Evolutionary conservation across 495 filamentous ascomycete species (phyloP), one percentile per base, ranked within the genome.

Genomic region (Cudoniella acicularis): DNA sequence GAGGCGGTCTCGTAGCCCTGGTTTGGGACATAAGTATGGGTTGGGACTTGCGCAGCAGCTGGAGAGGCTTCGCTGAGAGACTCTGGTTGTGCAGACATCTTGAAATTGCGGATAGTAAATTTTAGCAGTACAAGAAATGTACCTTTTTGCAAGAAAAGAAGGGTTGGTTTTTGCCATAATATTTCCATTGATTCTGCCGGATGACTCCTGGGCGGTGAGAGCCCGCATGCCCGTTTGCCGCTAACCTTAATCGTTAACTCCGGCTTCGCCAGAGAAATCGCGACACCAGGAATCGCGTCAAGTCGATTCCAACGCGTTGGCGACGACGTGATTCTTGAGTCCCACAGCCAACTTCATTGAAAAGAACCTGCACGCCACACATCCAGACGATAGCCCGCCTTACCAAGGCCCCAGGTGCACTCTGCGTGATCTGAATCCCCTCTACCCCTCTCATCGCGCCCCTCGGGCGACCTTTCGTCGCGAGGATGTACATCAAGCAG

Each of bases 401-500:
- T n/a, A n/a, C n/a, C n/a, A n/a, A n/a, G n/a, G n/a, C n/a, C n/a
- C n/a, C n/a, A n/a, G n/a, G n/a, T n/a, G n/a, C n/a, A n/a, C n/a
- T n/a, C n/a, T n/a, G n/a, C n/a, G n/a, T 49, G 24, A 18, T 51
- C 55, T 55, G 43, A 59, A 41, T 49, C 3, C 13, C 10, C 41
- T n/a, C 36, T 22, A 27, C 6, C 22, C 42, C 24, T 46, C n/a
- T 21, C 25, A n/a, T 25, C 22, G 45, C 52, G 52, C 62, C 56
- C 51, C 52, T 53, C 27, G 4, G 27, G 27, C 47, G 53, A 53
- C 57, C 25, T 23, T 41, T 18, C 1, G 20, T 47, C 61, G 57
- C 59, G 46, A 63, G 54, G 70, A 96, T 98, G 91, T 91, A 95
- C 77, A 97, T 99, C 83, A 98, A 98, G 74, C 94, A 99, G 79